A percentile compares a stretch with the other conserved stretches of the same genome.
Conservation (phyloP, 441 rosid species). For the Gossypium laxum region DNA sequence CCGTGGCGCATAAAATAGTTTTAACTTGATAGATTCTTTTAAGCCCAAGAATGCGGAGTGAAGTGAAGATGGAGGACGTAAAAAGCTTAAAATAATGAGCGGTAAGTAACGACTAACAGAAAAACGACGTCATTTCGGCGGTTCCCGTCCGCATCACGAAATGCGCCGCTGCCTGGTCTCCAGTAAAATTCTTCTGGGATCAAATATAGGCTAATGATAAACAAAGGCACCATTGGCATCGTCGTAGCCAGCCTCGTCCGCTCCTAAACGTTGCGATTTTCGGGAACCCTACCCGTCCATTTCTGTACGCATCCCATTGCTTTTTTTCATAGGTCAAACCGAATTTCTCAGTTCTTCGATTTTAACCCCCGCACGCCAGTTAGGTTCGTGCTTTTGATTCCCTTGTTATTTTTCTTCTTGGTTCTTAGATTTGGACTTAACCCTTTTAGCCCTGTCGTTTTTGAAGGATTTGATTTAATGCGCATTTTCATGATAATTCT, state of each 20-base stretch:
- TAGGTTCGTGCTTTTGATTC: not conserved
- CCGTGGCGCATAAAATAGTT: not conserved
- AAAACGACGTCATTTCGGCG: not conserved
- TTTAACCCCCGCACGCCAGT: not conserved
- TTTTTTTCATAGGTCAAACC: not conserved
- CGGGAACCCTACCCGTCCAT: not conserved
- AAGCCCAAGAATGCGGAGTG: not conserved
- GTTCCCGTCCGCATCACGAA: not conserved
- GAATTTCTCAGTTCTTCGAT: not conserved
- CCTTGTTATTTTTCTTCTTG: not conserved
- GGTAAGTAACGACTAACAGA: no score
- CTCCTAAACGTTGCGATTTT: not conserved
- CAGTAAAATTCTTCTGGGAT: conserved; percentile 18
- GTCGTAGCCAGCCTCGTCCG: not conserved
- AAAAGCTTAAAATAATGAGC: not conserved
- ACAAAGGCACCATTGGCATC: not conserved
- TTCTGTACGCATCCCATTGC: not conserved
- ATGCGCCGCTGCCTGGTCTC: not conserved
- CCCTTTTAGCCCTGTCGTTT: not conserved
- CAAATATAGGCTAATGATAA: not conserved
- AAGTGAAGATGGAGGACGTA: not conserved
- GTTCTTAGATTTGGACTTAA: not conserved
- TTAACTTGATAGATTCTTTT: not conserved
- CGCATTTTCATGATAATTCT: not conserved
- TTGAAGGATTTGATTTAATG: not conserved